Evolutionary conservation across 805 yeast species (phyloP).

Genomic region (Metschnikowia amazonensis): DNA sequence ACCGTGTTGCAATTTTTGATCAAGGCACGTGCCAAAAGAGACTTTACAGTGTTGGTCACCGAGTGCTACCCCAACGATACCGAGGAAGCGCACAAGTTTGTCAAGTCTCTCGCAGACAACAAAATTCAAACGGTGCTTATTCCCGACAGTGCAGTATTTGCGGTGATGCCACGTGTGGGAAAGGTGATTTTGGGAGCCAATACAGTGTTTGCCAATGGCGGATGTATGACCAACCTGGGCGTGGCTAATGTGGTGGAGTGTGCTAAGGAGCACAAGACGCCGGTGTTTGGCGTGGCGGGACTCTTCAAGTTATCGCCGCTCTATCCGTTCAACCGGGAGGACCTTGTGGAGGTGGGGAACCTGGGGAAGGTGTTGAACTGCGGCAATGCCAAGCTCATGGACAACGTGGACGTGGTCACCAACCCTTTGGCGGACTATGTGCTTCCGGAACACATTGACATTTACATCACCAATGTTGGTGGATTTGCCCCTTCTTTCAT

Average conservation of each 20-base stretch:
- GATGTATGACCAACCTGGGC: slow-evolving; percentile 85
- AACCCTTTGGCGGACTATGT: slow-evolving; percentile 90
- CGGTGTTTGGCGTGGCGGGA: slow-evolving; percentile 94
- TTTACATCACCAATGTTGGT: slow-evolving; percentile 90
- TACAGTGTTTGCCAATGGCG: slow-evolving; percentile 94
- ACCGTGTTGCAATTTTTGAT: slow-evolving; percentile 84
- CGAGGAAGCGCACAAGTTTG: slow-evolving; percentile 72
- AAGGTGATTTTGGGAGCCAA: slow-evolving; percentile 91
- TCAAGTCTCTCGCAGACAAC: slow-evolving; percentile 72
- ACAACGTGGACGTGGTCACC: slow-evolving; percentile 67
- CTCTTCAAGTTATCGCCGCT: slow-evolving; percentile 87
- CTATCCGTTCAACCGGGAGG: slow-evolving; percentile 84
- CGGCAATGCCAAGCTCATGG: slow-evolving; percentile 63
- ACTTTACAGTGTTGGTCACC: slow-evolving; percentile 86
- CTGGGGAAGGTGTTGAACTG: slow-evolving; percentile 84
- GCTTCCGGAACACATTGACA: slow-evolving; percentile 90
- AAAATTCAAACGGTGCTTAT: slow-evolving; percentile 86
- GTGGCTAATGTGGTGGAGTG: slow-evolving; percentile 91
- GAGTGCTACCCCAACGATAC: slow-evolving; percentile 90
- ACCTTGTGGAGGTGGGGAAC: slow-evolving; percentile 85
- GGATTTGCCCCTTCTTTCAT: slow-evolving; percentile 96
- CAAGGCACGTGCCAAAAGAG: slow-evolving; percentile 84
- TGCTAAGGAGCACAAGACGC: slow-evolving; percentile 93
- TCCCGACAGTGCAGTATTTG: slow-evolving; percentile 90
- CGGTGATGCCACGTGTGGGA: slow-evolving; percentile 96